phyloP scores from a whole-genome alignment of 2,329 filamentous ascomycete genomes.

The Sporothrix brasiliensis region DNA sequence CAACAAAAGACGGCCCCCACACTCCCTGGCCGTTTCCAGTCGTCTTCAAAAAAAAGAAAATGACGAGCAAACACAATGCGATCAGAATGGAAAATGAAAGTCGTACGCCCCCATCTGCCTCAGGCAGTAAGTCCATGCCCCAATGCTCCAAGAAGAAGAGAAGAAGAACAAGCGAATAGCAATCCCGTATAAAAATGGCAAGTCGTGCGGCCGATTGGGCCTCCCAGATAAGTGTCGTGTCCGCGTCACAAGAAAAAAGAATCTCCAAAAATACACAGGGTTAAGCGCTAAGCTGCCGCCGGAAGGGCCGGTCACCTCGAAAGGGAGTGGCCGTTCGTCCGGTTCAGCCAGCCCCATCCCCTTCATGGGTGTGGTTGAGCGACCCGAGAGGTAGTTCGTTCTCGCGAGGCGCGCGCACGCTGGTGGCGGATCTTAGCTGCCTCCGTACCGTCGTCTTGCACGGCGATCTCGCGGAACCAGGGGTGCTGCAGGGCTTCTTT shows the following conservation, averaged over 20 bases:
- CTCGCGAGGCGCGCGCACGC: constrained; percentile 38
- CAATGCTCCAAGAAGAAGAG: constrained; percentile 22
- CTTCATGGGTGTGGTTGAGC: constrained; percentile 1
- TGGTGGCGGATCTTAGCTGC: constrained; percentile 65
- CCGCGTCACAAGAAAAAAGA: constrained; percentile 17
- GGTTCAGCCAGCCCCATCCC: no score
- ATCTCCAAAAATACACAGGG: no score
- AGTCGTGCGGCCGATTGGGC: constrained; percentile 13
- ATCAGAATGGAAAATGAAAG: background rate
- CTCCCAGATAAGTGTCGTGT: constrained; percentile 19
- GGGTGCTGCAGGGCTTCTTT: constrained; percentile 67
- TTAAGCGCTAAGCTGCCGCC: no score
- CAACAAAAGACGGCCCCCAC: background rate
- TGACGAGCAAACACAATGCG: background rate
- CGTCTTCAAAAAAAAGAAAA: background rate
- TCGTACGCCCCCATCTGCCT: constrained; percentile 17
- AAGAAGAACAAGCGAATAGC: background rate
- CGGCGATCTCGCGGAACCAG: constrained; percentile 67
- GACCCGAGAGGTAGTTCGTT: constrained; percentile 20
- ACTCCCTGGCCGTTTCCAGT: no score
- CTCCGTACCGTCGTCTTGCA: constrained; percentile 68
- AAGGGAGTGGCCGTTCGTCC: no score
- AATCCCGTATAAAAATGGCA: background rate
- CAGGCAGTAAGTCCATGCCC: constrained; percentile 12
- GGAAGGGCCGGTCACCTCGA: no score